phyloP scores from a whole-genome alignment of 1,139 yeast genomes.

The Geotrichum australiense region DNA sequence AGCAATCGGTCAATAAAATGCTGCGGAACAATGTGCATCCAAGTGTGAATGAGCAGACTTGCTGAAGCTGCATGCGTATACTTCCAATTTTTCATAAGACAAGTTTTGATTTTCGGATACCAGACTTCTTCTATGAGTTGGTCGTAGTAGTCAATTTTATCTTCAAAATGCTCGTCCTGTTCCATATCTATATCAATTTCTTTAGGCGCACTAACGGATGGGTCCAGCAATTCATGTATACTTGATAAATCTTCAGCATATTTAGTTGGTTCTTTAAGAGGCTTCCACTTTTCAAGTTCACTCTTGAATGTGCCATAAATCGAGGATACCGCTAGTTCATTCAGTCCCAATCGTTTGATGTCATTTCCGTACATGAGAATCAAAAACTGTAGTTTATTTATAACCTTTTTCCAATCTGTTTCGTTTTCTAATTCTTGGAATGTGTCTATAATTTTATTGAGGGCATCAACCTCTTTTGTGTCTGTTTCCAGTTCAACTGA shows the following conservation, averaged over 20 bases:
- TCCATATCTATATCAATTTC: slow-evolving; percentile 4
- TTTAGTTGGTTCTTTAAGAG: slow-evolving; percentile 30
- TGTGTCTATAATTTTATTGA: slow-evolving; percentile 17
- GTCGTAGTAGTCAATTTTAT: slow-evolving; percentile 29
- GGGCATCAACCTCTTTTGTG: slow-evolving; percentile 17
- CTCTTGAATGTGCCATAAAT: slow-evolving; percentile 28
- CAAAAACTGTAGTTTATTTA: no score
- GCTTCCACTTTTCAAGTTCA: slow-evolving; percentile 36
- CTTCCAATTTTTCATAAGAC: slow-evolving; percentile 34
- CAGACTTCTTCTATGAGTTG: slow-evolving; percentile 35
- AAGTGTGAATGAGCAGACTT: slow-evolving; percentile 36
- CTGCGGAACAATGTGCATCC: slow-evolving; percentile 38
- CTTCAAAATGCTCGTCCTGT: slow-evolving; percentile 2
- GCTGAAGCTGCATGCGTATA: slow-evolving; percentile 30
- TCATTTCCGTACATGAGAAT: slow-evolving; percentile 25
- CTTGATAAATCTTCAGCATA: slow-evolving; percentile 27
- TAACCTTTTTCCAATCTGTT: not conserved
- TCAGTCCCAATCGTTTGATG: slow-evolving; percentile 21
- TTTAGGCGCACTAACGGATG: slow-evolving; percentile 13
- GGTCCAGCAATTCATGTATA: no score
- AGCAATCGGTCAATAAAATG: slow-evolving; percentile 31
- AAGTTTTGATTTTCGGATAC: slow-evolving; percentile 33
- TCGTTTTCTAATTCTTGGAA: slow-evolving; percentile 24
- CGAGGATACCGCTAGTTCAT: slow-evolving; percentile 31
- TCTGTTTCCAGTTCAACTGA: slow-evolving; percentile 22